Evolutionary conservation across 768 basidiomycete genomes (phyloP), one percentile per base, ranked within the genome.

Genomic region (Boletus fagicola): DNA sequence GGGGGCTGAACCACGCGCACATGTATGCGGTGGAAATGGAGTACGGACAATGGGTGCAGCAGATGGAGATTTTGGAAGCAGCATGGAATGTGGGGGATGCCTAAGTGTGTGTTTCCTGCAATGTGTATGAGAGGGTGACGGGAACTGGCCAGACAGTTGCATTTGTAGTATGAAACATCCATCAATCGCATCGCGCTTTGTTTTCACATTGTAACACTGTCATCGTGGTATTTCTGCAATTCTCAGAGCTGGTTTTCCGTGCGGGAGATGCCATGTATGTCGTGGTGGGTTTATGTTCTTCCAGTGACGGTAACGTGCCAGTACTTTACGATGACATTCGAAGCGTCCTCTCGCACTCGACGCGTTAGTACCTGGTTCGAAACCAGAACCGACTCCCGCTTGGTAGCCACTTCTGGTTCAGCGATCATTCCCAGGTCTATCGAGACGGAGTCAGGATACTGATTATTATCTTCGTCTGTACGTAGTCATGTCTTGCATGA

Each of bases 61-160:
- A 64, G 20, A 65, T 65, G 65, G 42, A 51, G 0, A 52, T 65
- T 15, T 35, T 67, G 0, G 62, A 61, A 4, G 38, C 36, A 6
- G 65, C 65, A 3, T 64, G 65, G 65, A 28, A 65, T 0, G 54
- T 63, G 0, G 64, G 64, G 0, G 58, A 65, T 22, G 61, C 61
- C 26, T 66, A 47, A 36, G 16, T 18, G 1, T 10, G 6, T 10
- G 9, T 33, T n/a, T 11, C 20, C 5, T 5, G 10, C 10, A 3
- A 33, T 2, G 28, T 33, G 31, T 28, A 36, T 10, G 33, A 24
- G 31, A 20, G 4, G 33, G 42, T 31, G 8, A 30, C 33, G 2
- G 5, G 15, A 22, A 48, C 11, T 13, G 30, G 47, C n/a, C 15
- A 18, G 15, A 36, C 15, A 36, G 24, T 24, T 49, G 22, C 39